These are phyloP conservation scores for Tylopilus vinaceipallidus DNA, from an alignment of 768 basidiomycete species.

Conservation along the genomic window DNA sequence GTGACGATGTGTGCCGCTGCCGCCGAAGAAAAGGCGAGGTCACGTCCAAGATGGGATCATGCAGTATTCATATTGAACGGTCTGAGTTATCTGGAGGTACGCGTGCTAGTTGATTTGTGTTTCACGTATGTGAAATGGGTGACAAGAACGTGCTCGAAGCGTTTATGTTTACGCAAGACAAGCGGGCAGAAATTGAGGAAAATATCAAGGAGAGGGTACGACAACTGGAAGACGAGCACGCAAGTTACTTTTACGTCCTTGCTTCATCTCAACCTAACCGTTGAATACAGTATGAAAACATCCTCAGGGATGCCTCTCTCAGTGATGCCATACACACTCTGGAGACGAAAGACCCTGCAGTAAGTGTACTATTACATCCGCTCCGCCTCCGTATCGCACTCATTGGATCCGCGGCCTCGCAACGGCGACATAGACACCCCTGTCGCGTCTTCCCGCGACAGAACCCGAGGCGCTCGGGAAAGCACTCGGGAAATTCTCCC, in stretches of 20 bases:
- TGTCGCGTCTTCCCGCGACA: constrained; percentile 67
- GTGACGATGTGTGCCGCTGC: constrained; percentile 70
- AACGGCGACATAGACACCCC: constrained; percentile 49
- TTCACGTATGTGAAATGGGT: neutral
- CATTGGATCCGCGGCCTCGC: neutral
- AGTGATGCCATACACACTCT: constrained; percentile 21
- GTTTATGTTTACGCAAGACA: constrained; percentile 64
- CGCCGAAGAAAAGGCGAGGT: constrained; percentile 60
- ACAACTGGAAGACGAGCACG: constrained; percentile 78
- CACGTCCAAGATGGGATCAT: constrained; percentile 70
- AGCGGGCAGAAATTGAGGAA: constrained; percentile 55
- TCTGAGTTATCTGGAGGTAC: constrained; percentile 75
- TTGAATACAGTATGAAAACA: constrained; percentile 14
- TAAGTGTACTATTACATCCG: constrained; percentile 1
- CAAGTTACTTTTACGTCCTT: constrained; percentile 38
- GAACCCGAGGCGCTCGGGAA: constrained; percentile 60
- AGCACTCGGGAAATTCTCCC: constrained; percentile 69
- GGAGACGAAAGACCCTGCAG: constrained; percentile 24
- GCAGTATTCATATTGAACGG: constrained; percentile 87
- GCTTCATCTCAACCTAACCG: too few relatives aligned
- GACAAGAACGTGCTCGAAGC: constrained; percentile 61
- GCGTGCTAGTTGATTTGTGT: constrained; percentile 17
- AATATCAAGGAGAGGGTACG: constrained; percentile 62
- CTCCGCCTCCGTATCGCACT: neutral
- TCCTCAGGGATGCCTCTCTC: constrained; percentile 31